Evolutionary conservation across 2,329 filamentous ascomycete species (phyloP), one percentile per base, ranked within the genome.

Genomic region (Daldinia eschscholtzii): DNA sequence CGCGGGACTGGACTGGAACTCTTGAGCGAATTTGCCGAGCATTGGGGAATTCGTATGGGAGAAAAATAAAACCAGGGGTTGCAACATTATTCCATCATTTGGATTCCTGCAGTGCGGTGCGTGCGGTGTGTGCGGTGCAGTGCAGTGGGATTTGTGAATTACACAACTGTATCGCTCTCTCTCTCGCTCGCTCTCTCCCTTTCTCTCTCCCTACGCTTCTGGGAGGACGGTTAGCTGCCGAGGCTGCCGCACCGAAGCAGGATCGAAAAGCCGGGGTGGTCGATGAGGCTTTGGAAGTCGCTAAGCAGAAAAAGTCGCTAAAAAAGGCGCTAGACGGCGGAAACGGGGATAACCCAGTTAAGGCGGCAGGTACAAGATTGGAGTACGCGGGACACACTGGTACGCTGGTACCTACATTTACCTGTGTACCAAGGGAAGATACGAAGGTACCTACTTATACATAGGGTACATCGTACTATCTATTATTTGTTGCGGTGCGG

Each of bases 221-320:
- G 39, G 41, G 53, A 9, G 42, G 56, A 57, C 67, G 63, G 63
- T 63, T 69, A 66, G 67, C 50, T 70, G 67, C 67, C 57, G 67
- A 39, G 37, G 33, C 37, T 57, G 60, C 41, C 18, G 33, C 30
- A 70, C 35, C 23, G 35, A 39, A 67, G 68, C 59, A 67, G 67
- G 58, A 70, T 70, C 67, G 61, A 58, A 67, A 67, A 69, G 67
- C 66, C 61, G 70, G 69, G 65, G 62, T 46, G 46, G 46, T 50
- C 48, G 55, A 63, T 72, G 67, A 70, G 67, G 70, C 70, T 70
- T 72, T 68, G 70, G 44, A 53, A 70, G 55, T 48, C 57, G 55
- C 39, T 50, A 56, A 41, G 41, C 44, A 41, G 61, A 46, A 55
- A 61, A 46, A 44, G 23, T 12, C 15, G 61, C 65, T 68, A 64